A percentile compares a stretch with the other conserved stretches of the same genome.
Conservation (phyloP, 2,329 filamentous ascomycete species). For the Fusarium sp. region DNA sequence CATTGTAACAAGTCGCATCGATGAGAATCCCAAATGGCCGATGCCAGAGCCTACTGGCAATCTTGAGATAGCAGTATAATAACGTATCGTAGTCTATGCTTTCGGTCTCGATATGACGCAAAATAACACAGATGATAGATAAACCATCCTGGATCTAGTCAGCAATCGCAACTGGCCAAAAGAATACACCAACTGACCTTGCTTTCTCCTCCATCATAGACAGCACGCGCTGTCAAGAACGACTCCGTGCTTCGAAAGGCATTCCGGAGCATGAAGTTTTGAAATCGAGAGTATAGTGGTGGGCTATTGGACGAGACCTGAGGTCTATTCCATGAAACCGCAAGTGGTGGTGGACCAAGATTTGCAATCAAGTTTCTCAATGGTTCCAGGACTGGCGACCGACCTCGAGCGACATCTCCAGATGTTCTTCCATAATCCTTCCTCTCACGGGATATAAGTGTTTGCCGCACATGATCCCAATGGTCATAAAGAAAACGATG, state of each 20-base stretch:
- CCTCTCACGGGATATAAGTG: slow-evolving; percentile 71
- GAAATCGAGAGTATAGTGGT: slow-evolving; percentile 75
- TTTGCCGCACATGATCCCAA: slow-evolving; percentile 77
- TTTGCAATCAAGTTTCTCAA: slow-evolving; percentile 74
- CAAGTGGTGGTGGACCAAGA: slow-evolving; percentile 75
- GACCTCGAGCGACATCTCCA: slow-evolving; percentile 64
- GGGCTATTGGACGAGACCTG: slow-evolving; percentile 74
- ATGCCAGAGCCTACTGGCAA: slow-evolving; percentile 78
- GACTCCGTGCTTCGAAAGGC: slow-evolving; percentile 75
- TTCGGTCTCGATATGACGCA: slow-evolving; percentile 76
- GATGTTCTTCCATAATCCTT: slow-evolving; percentile 69
- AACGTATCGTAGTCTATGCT: slow-evolving; percentile 75
- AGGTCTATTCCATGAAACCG: slow-evolving; percentile 77
- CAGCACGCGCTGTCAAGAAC: slow-evolving; percentile 72
- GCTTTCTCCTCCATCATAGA: slow-evolving; percentile 79
- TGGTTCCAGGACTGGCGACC: slow-evolving; percentile 70
- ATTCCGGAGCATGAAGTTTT: slow-evolving; percentile 79
- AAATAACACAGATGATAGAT: slow-evolving; percentile 76
- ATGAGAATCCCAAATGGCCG: slow-evolving; percentile 76
- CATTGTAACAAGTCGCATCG: slow-evolving; percentile 78
- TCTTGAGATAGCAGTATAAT: slow-evolving; percentile 77
- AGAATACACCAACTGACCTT: slow-evolving; percentile 60
- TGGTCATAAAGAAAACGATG: slow-evolving; percentile 79
- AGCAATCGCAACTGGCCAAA: slow-evolving; percentile 9
- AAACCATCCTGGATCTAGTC: slow-evolving; percentile 68